phyloP scores from a whole-genome alignment of 1,139 yeast species.

The Sugiyamaella novakii region DNA sequence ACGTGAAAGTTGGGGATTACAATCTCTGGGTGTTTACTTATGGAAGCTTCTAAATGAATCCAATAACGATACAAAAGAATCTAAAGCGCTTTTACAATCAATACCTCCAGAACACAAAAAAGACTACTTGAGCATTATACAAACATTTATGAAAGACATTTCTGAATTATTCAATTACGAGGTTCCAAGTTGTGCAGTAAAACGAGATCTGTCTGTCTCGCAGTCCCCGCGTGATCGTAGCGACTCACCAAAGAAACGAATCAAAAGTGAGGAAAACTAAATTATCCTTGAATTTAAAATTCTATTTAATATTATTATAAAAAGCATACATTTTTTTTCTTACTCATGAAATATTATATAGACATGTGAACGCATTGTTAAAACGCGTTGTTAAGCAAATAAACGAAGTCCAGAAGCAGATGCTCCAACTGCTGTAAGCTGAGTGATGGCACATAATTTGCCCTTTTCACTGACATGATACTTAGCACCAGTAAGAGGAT shows the following conservation, averaged over 20 bases:
- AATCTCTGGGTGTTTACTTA: background rate
- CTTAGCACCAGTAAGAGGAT: conserved; percentile 90
- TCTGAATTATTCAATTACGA: background rate
- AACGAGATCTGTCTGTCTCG: no score
- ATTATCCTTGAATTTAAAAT: no score
- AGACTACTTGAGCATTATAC: background rate
- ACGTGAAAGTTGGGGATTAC: background rate
- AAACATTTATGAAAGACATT: background rate
- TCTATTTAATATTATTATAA: no score
- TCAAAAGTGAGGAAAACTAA: no score
- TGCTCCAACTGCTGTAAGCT: conserved; percentile 82
- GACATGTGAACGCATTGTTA: no score
- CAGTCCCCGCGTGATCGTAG: no score
- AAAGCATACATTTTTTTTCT: no score
- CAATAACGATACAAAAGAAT: conserved; percentile 13
- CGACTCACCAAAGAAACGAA: no score
- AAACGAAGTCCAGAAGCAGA: conserved; percentile 87
- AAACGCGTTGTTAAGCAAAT: conserved; percentile 15
- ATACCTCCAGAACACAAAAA: conserved; percentile 14
- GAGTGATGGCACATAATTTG: conserved; percentile 71
- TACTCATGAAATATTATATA: no score
- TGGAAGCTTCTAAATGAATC: conserved; percentile 3
- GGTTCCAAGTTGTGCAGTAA: no score
- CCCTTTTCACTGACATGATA: conserved; percentile 81
- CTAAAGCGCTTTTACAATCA: conserved; percentile 6